Evolutionary conservation across 805 yeast species (phyloP).

Genomic region (Hemisphaericaspora nanyangensis): DNA sequence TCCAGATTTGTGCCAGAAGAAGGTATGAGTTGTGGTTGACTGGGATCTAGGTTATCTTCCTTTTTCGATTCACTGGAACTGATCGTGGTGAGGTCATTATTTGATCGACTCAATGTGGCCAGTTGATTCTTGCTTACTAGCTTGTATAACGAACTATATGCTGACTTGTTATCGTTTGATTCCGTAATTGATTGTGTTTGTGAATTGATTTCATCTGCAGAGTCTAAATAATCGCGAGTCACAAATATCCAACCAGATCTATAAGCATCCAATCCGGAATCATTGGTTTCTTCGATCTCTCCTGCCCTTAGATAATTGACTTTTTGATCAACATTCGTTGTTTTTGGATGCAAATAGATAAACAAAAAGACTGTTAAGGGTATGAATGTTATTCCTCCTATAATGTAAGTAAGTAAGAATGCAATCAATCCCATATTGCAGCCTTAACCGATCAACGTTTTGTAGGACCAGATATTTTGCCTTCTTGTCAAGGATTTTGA

Average conservation of each 20-base stretch:
- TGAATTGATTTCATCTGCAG: conserved; percentile 45
- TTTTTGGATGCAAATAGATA: conserved; percentile 38
- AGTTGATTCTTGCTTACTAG: conserved; percentile 39
- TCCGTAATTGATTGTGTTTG: conserved; percentile 41
- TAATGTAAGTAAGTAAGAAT: conserved; percentile 5
- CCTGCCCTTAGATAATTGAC: conserved; percentile 49
- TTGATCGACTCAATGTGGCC: neutral
- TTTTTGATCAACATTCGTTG: conserved; percentile 16
- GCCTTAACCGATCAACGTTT: too few relatives aligned
- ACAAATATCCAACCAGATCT: conserved; percentile 80
- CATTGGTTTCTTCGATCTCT: conserved; percentile 55
- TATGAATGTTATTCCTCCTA: conserved; percentile 81
- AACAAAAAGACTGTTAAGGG: conserved; percentile 49
- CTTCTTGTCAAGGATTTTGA: too few relatives aligned
- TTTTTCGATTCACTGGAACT: neutral
- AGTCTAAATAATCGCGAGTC: conserved; percentile 63
- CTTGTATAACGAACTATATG: conserved; percentile 59
- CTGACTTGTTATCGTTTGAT: conserved; percentile 44
- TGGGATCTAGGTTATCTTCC: neutral
- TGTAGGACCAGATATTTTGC: too few relatives aligned
- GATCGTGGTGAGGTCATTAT: neutral
- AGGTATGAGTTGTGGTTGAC: neutral
- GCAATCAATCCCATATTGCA: neutral
- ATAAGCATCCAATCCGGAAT: conserved; percentile 60
- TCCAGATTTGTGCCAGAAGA: conserved; percentile 1